Percentiles rank a stretch among this genome's conserved stretches.
Conservation (phyloP, 495 filamentous ascomycete genomes). For the Recurvomyces mirabilis region DNA sequence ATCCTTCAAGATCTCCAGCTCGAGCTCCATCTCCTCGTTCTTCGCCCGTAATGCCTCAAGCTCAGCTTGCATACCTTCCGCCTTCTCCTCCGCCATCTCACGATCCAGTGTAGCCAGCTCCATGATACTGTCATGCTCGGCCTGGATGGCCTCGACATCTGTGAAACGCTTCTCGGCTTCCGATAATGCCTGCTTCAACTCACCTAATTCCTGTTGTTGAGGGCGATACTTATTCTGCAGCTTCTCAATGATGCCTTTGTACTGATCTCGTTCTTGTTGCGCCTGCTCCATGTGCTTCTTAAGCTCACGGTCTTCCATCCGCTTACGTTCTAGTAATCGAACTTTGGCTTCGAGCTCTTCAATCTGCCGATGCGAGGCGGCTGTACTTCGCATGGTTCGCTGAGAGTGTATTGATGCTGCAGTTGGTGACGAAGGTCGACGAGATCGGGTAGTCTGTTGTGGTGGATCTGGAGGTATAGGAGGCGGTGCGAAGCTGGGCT, state of each 20-base stretch:
- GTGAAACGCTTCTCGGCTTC: conserved; percentile 59
- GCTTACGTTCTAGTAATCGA: conserved; percentile 28
- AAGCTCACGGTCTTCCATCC: conserved; percentile 77
- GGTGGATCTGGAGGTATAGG: conserved; percentile 14
- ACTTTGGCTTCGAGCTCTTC: conserved; percentile 31
- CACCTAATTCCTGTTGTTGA: conserved; percentile 68
- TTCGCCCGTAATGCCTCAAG: conserved; percentile 63
- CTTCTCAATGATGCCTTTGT: conserved; percentile 81
- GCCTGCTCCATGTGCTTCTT: conserved; percentile 66
- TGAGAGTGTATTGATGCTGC: conserved; percentile 29
- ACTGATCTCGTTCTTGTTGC: conserved; percentile 72
- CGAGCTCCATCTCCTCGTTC: conserved; percentile 74
- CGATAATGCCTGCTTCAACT: conserved; percentile 64
- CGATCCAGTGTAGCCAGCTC: conserved; percentile 84
- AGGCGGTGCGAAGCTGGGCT: conserved; percentile 17
- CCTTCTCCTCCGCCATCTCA: conserved; percentile 93
- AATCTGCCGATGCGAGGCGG: conserved; percentile 41
- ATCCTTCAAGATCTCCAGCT: conserved; percentile 74
- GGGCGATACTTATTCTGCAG: conserved; percentile 81
- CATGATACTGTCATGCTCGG: conserved; percentile 70
- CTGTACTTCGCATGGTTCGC: conserved; percentile 17
- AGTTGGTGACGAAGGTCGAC: conserved; percentile 16
- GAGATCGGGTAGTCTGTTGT: conserved; percentile 10
- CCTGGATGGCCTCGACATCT: conserved; percentile 58
- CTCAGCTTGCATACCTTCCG: conserved; percentile 69